Evolutionary conservation across 345 rosid species (phyloP).

Genomic region (Lenwebbia sp.): DNA sequence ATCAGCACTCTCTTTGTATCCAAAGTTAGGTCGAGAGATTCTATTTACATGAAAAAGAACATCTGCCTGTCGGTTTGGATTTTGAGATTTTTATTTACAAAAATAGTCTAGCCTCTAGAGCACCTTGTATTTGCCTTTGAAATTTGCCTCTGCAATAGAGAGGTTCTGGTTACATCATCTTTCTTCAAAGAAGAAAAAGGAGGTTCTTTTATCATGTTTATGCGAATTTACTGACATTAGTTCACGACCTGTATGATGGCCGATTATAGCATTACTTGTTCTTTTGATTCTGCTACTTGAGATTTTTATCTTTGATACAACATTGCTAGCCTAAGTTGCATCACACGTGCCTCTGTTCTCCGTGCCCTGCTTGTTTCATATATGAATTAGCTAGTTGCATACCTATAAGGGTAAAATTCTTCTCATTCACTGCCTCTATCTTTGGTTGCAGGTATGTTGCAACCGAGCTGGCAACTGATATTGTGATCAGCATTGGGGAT

Average conservation of each 20-base stretch:
- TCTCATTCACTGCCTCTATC: not conserved
- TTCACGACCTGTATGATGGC: not conserved
- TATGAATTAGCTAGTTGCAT: not conserved
- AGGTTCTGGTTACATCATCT: not conserved
- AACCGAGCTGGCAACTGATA: conserved; percentile 50
- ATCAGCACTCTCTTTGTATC: not conserved
- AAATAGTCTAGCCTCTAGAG: not conserved
- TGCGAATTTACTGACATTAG: not conserved
- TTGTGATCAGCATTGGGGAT: conserved; percentile 34
- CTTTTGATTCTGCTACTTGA: not conserved
- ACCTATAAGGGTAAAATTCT: not conserved
- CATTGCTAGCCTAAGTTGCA: not conserved
- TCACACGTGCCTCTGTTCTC: not conserved
- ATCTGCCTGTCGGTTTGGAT: not conserved
- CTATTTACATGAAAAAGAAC: not conserved
- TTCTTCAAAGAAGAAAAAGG: not conserved
- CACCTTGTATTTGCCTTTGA: not conserved
- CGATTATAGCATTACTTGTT: not conserved
- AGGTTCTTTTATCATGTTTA: not conserved
- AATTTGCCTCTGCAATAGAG: not conserved
- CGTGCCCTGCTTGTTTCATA: not conserved
- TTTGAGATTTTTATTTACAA: not conserved
- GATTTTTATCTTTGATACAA: not conserved
- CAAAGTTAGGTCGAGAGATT: not conserved
- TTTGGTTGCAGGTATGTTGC: conserved; percentile 38